Conservation (phyloP, 345 rosid genomes). For the Xanthoceras sorbifolium region DNA sequence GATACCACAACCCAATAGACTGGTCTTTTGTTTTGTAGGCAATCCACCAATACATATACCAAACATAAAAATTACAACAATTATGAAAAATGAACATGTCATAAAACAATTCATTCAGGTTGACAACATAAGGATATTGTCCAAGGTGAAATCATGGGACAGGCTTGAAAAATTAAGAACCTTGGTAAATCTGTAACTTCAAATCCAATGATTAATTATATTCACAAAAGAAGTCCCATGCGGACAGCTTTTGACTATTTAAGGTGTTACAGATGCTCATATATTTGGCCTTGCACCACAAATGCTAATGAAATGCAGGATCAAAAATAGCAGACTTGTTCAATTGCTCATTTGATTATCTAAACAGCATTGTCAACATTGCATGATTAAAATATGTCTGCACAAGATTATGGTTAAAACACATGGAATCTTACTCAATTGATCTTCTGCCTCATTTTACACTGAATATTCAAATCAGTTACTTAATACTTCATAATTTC, state of each 20-base stretch:
- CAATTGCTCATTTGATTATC: neutral
- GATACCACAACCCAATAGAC: too few species aligned
- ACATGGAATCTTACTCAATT: too few species aligned
- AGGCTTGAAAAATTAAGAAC: neutral
- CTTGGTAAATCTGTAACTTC: neutral
- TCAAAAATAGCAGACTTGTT: neutral
- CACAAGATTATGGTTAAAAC: too few species aligned
- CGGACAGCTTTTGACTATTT: neutral
- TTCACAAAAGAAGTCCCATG: neutral
- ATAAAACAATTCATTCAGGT: neutral
- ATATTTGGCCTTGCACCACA: neutral
- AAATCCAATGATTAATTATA: neutral
- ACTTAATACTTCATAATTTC: too few species aligned
- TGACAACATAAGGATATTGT: neutral
- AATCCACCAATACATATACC: too few species aligned
- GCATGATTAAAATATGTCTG: too few species aligned
- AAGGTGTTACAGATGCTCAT: neutral
- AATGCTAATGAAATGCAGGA: neutral
- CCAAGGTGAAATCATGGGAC: neutral
- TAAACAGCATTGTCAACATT: neutral
- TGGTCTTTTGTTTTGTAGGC: too few species aligned
- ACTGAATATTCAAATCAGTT: too few species aligned
- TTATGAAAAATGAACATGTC: too few species aligned
- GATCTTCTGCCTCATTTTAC: too few species aligned
- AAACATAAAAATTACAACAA: too few species aligned